Evolutionary conservation across 495 filamentous ascomycete genomes (phyloP), one percentile per base, ranked within the genome.

Genomic region (Penicillium bialowiezense): DNA sequence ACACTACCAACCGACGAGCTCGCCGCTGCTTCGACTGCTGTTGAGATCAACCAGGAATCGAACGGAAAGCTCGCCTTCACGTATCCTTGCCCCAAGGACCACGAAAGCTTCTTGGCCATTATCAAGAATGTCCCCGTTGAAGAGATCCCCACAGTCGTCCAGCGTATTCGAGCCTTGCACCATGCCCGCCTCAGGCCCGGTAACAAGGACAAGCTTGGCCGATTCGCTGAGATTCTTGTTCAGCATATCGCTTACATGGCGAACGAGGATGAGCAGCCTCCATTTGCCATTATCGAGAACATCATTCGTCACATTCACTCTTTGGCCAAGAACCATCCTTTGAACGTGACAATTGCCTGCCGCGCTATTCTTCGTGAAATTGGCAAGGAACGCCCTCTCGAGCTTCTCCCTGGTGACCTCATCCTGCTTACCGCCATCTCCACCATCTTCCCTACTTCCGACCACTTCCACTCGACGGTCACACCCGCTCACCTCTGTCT

Each of bases 391-490:
- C 80, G 82, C 41, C 78, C 84, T 5, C 71, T 83, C 38, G 73
- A 71, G 14, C 82, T 86, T 9, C 82, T 74, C 2, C 75, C 85
- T 8, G 87, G 89, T 3, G 91, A 97, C 61, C 74, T 97, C 18
- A 65, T 91, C 8, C 64, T 95, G 20, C 69, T 99, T 32, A 91
- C 89, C 1, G 90, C 90, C 0, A 80, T 97, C 54, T 82, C 82
- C 23, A 82, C 84, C 7, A 87, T 92, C 50, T 99, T 95, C 64
- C 90, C 95, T 5, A 96, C 95, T 0, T 95, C 89, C 0, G 93
- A 99, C 69, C 90, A 96, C 65, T 97, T 97, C 67, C 93, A 97
- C 55, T 86, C 90, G 46, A 87, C 97, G 13, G 83, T 87, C 39
- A 97, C 93, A 4, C 93, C 93, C 0, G 88, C 92, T 1, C 86